Conservation (phyloP, 257 asterid species). For the Przewalskia tangutica region DNA sequence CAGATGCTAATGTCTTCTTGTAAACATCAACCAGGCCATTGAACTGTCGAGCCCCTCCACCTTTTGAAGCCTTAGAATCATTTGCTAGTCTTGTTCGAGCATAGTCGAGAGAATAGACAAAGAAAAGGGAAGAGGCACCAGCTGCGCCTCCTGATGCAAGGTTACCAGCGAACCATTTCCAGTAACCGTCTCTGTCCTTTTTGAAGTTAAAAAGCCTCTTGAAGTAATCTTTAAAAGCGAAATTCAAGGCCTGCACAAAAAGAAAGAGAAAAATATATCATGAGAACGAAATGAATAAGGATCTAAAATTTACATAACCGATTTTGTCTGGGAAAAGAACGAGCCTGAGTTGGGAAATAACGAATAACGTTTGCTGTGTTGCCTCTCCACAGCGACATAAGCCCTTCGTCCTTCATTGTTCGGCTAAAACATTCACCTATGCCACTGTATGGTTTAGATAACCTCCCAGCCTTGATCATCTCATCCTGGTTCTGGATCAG, state of each 20-base stretch:
- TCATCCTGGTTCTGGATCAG: slow-evolving; percentile 38
- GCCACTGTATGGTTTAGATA: slow-evolving; percentile 34
- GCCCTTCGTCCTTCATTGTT: slow-evolving; percentile 28
- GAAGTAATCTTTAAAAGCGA: slow-evolving; percentile 38
- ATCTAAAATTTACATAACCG: background rate
- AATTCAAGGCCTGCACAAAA: slow-evolving; percentile 27
- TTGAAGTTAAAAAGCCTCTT: slow-evolving; percentile 33
- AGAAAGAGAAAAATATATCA: background rate
- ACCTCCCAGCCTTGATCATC: slow-evolving; percentile 35
- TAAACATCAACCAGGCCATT: slow-evolving; percentile 40
- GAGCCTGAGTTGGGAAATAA: slow-evolving; percentile 39
- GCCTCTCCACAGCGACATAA: slow-evolving; percentile 36
- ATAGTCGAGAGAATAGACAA: slow-evolving; percentile 37
- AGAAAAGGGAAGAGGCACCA: slow-evolving; percentile 37
- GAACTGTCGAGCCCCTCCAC: slow-evolving; percentile 31
- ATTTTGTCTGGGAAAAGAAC: background rate
- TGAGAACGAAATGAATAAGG: background rate
- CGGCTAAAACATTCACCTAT: slow-evolving; percentile 30
- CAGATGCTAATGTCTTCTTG: slow-evolving; percentile 29
- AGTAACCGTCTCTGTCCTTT: slow-evolving; percentile 35
- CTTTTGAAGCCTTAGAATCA: slow-evolving; percentile 37
- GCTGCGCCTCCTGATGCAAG: slow-evolving; percentile 45
- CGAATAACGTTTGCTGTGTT: slow-evolving; percentile 39
- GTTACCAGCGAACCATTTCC: slow-evolving; percentile 40
- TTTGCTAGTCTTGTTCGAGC: slow-evolving; percentile 37